phyloP scores from a whole-genome alignment of 192 early-diverging fungal species.

The Backusella tarrabulga region DNA sequence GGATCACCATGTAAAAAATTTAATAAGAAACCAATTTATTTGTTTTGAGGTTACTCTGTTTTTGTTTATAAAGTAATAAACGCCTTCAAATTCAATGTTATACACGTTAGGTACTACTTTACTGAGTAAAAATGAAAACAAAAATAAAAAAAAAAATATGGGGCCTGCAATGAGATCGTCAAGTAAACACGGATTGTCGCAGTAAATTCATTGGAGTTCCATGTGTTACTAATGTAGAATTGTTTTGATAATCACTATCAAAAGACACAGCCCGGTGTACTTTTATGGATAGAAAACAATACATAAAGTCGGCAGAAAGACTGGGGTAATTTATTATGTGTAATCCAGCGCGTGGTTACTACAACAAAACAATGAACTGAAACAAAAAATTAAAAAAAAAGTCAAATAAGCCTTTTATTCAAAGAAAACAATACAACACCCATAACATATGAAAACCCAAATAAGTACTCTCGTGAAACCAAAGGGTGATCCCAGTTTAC shows the following conservation, averaged over 20 bases:
- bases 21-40: neutral
- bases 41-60: neutral
- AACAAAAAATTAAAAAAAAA: neutral
- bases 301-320: neutral
- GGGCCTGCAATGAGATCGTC: neutral
- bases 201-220: neutral
- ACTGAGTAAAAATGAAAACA: neutral
- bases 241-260: neutral
- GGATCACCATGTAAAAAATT: neutral
- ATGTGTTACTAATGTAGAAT: neutral
- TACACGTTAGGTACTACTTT: neutral
- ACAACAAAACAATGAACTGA: neutral
- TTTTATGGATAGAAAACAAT: neutral
- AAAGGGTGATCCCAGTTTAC: neutral
- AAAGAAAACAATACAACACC: neutral
- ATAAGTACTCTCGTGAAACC: neutral
- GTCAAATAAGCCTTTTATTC: neutral
- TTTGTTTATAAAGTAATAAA: neutral
- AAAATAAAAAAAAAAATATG: neutral
- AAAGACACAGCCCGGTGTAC: neutral
- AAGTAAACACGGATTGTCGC: neutral
- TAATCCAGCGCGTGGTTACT: neutral
- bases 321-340: neutral
- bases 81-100: neutral
- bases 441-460: neutral